Evolutionary conservation across 1,284 basidiomycete genomes (phyloP), one percentile per base, ranked within the genome.

Genomic region (Ganoderma lingzhi): DNA sequence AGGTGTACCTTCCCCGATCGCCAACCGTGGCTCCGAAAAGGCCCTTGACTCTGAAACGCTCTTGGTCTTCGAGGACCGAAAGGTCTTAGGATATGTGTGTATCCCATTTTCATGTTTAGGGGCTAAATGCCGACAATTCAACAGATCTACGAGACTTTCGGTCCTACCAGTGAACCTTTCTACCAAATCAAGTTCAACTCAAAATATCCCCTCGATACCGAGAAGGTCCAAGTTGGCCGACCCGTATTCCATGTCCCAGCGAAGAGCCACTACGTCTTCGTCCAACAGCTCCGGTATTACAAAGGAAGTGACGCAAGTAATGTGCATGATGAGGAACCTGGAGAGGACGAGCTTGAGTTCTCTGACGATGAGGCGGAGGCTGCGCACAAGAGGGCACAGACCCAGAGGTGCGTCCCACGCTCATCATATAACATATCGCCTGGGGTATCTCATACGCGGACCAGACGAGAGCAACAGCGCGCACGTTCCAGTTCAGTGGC

Each of bases 261-360:
- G 37, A 88, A 88, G 58, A 95, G 94, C 80, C 87, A 87, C 61
- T 95, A 95, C 75, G 91, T 96, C 45, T 93, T 93, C 76, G 85
- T 95, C 12, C 84, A 85, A 58, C 86, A 89, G 63, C 86, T 97
- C 48, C 85, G 85, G 70, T 84, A 81, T 35, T 72, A 87, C 60
- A 95, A 91, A 77, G 96, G 95, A 48, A 96, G 93, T 75, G 95
- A 97, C 74, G 95, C 96, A n/a, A 96, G 94, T 78, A 97, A 97
- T 78, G 86, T 95, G 8, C 90, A 95, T 75, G 96, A 97, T 75
- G 95, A 97, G 80, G 95, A 97, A 77, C 92, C 93, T 0, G 92
- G 84, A 2, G 95, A 93, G 15, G 89, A 95, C 66, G 95, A 97
- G 76, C 76, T 95, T 23, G 95, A 97, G 75, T 97, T 96, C 77